phyloP scores from a whole-genome alignment of 108 stramenopile genomes.

The Stephanodiscus triporus region DNA sequence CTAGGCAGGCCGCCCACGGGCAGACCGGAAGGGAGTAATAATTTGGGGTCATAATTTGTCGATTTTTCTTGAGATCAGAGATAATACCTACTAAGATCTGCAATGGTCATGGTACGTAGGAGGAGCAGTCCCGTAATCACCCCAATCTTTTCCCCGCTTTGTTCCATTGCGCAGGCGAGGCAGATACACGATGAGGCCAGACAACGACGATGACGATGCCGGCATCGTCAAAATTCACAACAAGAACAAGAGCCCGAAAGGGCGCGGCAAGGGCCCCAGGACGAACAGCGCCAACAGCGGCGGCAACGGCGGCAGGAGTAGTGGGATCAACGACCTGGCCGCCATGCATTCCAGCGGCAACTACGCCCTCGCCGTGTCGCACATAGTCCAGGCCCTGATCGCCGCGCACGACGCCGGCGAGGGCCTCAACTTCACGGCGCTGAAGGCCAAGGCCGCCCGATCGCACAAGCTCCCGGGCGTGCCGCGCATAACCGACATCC shows the following conservation, averaged over 20 bases:
- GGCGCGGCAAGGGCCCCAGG: not conserved
- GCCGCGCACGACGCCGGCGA: slow-evolving; percentile 79
- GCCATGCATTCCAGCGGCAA: slow-evolving; percentile 32
- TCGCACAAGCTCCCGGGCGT: slow-evolving; percentile 88
- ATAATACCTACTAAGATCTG: no score
- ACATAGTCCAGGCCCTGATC: slow-evolving; percentile 86
- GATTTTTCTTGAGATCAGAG: no score
- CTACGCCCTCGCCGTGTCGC: slow-evolving; percentile 81
- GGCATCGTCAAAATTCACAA: slow-evolving; percentile 48
- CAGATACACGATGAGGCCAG: no score
- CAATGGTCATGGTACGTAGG: no score
- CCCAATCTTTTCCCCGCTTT: no score
- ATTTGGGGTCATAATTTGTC: no score
- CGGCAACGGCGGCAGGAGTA: not conserved
- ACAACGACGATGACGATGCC: slow-evolving; percentile 24
- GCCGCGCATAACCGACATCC: slow-evolving; percentile 88
- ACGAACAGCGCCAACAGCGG: slow-evolving; percentile 11
- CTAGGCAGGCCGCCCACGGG: no score
- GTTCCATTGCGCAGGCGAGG: no score
- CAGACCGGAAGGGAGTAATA: no score
- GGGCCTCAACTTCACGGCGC: slow-evolving; percentile 85
- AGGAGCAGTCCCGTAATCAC: no score
- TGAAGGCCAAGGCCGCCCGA: slow-evolving; percentile 77
- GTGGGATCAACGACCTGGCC: slow-evolving; percentile 6
- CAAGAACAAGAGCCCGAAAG: slow-evolving; percentile 22